phyloP scores from a whole-genome alignment of 2,329 filamentous ascomycete species.

The Scopulariopsis brevicaulis region DNA sequence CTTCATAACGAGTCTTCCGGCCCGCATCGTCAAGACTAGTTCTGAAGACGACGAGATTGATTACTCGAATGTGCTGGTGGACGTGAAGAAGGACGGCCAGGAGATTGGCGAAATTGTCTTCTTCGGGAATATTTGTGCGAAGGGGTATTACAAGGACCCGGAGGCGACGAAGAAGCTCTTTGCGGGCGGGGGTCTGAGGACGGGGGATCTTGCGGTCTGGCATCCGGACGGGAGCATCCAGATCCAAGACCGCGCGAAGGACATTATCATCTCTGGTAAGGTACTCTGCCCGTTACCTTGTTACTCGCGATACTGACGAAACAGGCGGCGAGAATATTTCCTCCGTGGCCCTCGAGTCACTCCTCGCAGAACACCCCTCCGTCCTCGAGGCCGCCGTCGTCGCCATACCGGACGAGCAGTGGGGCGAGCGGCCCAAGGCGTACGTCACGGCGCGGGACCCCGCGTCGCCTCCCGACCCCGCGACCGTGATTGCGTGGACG shows the following conservation, averaged over 20 bases:
- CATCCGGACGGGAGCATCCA: slow-evolving; percentile 84
- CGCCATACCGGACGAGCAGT: slow-evolving; percentile 75
- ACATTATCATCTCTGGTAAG: slow-evolving; percentile 91
- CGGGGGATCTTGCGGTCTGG: slow-evolving; percentile 87
- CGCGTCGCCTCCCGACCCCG: slow-evolving; percentile 15
- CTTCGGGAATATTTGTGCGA: slow-evolving; percentile 80
- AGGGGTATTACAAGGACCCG: slow-evolving; percentile 83
- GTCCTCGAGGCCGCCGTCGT: slow-evolving; percentile 89
- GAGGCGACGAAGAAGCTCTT: slow-evolving; percentile 82
- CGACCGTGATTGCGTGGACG: slow-evolving; percentile 77
- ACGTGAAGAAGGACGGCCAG: slow-evolving; percentile 34
- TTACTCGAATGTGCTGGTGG: slow-evolving; percentile 17
- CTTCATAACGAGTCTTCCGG: slow-evolving; percentile 71
- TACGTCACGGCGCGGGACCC: slow-evolving; percentile 71
- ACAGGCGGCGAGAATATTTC: slow-evolving; percentile 93
- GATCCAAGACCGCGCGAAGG: slow-evolving; percentile 88
- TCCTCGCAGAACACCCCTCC: slow-evolving; percentile 79
- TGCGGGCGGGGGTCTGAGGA: slow-evolving; percentile 75
- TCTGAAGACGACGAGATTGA: slow-evolving; percentile 38
- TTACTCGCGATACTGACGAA: background rate
- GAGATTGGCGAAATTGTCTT: slow-evolving; percentile 61
- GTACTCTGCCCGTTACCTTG: background rate
- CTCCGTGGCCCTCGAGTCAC: slow-evolving; percentile 79
- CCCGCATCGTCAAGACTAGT: slow-evolving; percentile 71
- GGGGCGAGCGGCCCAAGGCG: slow-evolving; percentile 94